Percentiles rank a stretch among this genome's conserved stretches.
These are phyloP conservation scores for Begonia loranthoides DNA, from an alignment of 306 rosid genomes.

Conservation along the genomic window DNA sequence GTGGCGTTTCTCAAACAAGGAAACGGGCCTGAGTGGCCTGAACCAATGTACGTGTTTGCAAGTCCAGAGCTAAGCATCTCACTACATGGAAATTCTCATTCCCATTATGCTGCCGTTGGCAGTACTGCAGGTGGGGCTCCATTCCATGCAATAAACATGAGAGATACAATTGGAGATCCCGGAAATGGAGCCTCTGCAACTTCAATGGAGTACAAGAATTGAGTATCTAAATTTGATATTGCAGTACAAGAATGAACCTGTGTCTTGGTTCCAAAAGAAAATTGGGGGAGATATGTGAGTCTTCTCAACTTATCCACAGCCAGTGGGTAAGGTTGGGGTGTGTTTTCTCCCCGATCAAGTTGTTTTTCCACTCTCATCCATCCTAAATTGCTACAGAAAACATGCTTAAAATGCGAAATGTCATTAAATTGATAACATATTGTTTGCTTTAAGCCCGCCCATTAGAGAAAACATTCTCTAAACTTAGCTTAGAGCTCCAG, in stretches of 20 bases:
- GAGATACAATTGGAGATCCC: constrained; percentile 93
- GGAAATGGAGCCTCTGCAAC: constrained; percentile 79
- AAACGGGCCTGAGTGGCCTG: constrained; percentile 97
- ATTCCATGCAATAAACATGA: constrained; percentile 75
- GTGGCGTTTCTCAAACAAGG: constrained; percentile 88
- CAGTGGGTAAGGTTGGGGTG: constrained; percentile 99
- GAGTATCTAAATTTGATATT: constrained; percentile 7
- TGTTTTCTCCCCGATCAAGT: constrained; percentile 95
- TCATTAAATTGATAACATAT: too few species aligned
- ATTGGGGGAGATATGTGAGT: constrained; percentile 58
- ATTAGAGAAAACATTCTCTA: too few species aligned
- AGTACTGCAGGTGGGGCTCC: constrained; percentile 94
- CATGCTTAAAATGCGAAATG: too few species aligned
- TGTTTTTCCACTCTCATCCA: too few species aligned
- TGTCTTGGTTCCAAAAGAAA: constrained; percentile 88
- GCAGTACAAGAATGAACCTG: constrained; percentile 59
- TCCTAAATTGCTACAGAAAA: too few species aligned
- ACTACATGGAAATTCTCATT: constrained; percentile 35
- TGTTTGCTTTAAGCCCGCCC: too few species aligned
- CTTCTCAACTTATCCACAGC: constrained; percentile 84
- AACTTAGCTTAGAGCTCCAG: too few species aligned
- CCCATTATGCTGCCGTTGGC: constrained; percentile 71
- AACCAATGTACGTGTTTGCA: constrained; percentile 86
- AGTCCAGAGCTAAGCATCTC: constrained; percentile 68
- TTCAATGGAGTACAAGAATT: constrained; percentile 33